These are phyloP conservation scores for Candida palmyrensis DNA, from an alignment of 805 yeast species.

Conservation along the genomic window DNA sequence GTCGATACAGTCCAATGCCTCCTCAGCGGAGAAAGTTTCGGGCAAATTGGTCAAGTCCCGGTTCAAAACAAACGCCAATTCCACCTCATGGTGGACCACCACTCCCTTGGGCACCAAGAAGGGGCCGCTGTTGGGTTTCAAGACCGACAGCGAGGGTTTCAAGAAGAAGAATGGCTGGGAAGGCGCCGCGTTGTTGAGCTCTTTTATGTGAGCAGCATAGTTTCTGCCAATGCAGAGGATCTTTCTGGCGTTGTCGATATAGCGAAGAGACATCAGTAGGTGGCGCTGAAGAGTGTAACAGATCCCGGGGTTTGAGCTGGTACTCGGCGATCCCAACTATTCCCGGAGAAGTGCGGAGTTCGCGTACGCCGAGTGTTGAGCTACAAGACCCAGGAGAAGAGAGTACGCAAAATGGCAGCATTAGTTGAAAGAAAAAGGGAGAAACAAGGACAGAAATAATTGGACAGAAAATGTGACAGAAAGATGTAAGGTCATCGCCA, in stretches of 20 bases:
- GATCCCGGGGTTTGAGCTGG: too few relatives aligned
- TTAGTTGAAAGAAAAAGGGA: too few relatives aligned
- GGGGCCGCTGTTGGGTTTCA: conserved; percentile 60
- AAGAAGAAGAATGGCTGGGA: conserved; percentile 86
- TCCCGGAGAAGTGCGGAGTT: too few relatives aligned
- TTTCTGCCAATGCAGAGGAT: conserved; percentile 94
- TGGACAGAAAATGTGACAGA: too few relatives aligned
- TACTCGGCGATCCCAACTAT: too few relatives aligned
- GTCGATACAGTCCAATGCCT: conserved; percentile 72
- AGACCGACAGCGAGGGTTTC: conserved; percentile 79
- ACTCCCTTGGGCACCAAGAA: conserved; percentile 79
- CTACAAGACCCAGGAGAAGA: too few relatives aligned
- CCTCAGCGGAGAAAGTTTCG: conserved; percentile 52
- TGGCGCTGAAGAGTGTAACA: too few relatives aligned
- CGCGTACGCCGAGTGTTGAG: too few relatives aligned
- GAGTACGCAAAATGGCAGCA: too few relatives aligned
- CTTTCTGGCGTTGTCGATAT: conserved; percentile 63
- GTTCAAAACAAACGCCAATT: conserved; percentile 74
- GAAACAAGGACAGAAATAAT: too few relatives aligned
- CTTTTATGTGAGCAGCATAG: conserved; percentile 93
- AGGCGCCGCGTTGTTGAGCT: conserved; percentile 78
- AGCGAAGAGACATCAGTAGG: conserved; percentile 29
- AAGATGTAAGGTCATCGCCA: too few relatives aligned
- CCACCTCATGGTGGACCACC: conserved; percentile 87
- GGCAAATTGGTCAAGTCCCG: conserved; percentile 58